Evolutionary conservation across 73 alveolate genomes (phyloP), one percentile per base, ranked within the genome.

Genomic region (Durusdinium trenchii): DNA sequence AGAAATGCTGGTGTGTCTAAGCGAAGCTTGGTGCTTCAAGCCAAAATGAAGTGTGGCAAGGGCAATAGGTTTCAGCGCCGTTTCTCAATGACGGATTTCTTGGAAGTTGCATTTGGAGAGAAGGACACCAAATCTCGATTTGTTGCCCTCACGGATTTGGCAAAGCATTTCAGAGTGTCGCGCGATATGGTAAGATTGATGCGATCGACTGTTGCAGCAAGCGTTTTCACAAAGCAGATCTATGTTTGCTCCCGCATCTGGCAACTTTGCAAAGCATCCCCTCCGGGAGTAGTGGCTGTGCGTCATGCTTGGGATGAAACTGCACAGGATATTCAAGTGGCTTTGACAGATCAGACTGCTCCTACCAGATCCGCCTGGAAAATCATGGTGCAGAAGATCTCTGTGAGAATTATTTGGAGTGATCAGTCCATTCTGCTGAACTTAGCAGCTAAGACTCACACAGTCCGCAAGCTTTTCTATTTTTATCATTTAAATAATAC

Each of bases 231-330:
- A 18, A 78, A 78, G 36, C 87, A 78, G 16, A 26, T 46, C 12
- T 61, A 43, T 4, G 87, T 78, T 14, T 54, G 62, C 26, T 54
- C 42, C 0, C 62, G 87, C 23, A 3, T 78, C 46, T 78, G 26
- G 26, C 62, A 43, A 45, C 61, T 78, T 38, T 78, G 87, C 62
- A 78, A 30, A 42, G 28, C 10, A 23, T 36, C 42, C 42, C 61
- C n/a, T 5, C 87, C 87, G 10, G 42, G 23, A 26, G 46, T 43
- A 20, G 62, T 78, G 18, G 87, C 87, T 6, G 62, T 78, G 38
- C 87, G 87, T 7, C 60, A 42, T 46, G 87, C 87, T 3, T 78
- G 87, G 87, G 87, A 78, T 16, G 87, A 78, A 43, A 78, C 87
- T 43, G 87, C 87, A 43, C 87, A 78, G 38, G 87, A 78, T 36